phyloP scores from a whole-genome alignment of 1,139 yeast genomes.

The Lodderomyces elongisporus region DNA sequence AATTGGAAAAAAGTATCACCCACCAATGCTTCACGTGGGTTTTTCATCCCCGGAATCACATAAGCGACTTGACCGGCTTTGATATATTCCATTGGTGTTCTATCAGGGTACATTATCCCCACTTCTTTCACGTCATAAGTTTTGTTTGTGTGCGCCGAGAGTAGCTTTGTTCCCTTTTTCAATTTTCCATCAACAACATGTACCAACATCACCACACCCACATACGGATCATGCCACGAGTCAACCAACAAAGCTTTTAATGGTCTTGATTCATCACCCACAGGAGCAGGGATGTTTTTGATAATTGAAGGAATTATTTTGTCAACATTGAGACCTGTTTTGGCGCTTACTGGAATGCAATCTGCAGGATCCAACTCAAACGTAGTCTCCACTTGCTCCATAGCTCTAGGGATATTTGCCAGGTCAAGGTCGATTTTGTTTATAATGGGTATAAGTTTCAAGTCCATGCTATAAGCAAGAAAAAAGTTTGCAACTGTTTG shows the following conservation, averaged over 20 bases:
- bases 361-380: slow-evolving; percentile 76
- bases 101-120: slow-evolving; percentile 93
- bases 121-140: slow-evolving; percentile 86
- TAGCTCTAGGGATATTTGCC: slow-evolving; percentile 78
- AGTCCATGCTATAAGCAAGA: slow-evolving; percentile 79
- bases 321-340: slow-evolving; percentile 79
- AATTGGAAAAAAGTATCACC: slow-evolving; percentile 84
- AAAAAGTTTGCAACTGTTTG: slow-evolving; percentile 96
- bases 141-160: slow-evolving; percentile 72
- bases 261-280: slow-evolving; percentile 51
- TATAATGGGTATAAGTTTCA: slow-evolving; percentile 80
- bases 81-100: slow-evolving; percentile 55
- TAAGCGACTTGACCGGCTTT: slow-evolving; percentile 94
- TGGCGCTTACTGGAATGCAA: slow-evolving; percentile 85
- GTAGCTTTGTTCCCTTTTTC: slow-evolving; percentile 66
- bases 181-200: slow-evolving; percentile 80
- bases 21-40: slow-evolving; percentile 77
- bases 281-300: slow-evolving; percentile 69
- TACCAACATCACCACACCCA: slow-evolving; percentile 88
- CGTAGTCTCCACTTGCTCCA: slow-evolving; percentile 76
- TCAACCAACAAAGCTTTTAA: slow-evolving; percentile 81
- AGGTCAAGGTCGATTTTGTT: slow-evolving; percentile 88
- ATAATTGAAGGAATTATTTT: slow-evolving; percentile 73
- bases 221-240: slow-evolving; percentile 93
- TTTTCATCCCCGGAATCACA: slow-evolving; percentile 88